Evolutionary conservation across 805 yeast species (phyloP), one percentile per base, ranked within the genome.

Genomic region (Kodamaea lidongshanica): DNA sequence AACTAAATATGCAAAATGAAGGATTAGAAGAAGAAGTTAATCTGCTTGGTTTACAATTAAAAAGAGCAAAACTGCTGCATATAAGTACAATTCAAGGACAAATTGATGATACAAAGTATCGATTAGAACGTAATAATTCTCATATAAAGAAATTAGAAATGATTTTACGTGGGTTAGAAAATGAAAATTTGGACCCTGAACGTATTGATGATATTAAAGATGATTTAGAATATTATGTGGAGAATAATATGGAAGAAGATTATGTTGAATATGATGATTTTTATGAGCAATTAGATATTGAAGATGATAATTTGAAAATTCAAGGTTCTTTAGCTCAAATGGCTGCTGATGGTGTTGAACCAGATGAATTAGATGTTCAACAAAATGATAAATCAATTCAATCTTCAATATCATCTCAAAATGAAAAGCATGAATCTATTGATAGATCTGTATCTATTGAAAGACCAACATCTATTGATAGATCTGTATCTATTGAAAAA

Each of bases 261-360:
- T 89, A 87, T 54, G 80, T 88, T 19, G 96, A 87, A 49, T 95
- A 89, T 55, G 96, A 88, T 45, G 87, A 85, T 9, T 74, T 89
- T 38, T 92, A 89, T 56, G 96, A 92, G 44, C 85, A 78, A 37
- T 69, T 92, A 44, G 87, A 79, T 25, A 70, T 87, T 25, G 77
- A 69, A 36, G 79, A 76, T 18, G 41, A 34, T 16, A 48, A 44
- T 25, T 39, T 45, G 25, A 59, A 52, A 16, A 45, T 50, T 3
- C 51, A 47, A 19, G 52, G 56, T 23, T 44, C 49, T 3, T 36
- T 45, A 32, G 46, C 50, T 5, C 52, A 46, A 33, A 38, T 39
- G 43, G 44, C 48, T 3, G 44, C 34, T 6, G 41, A 35, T 6
- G 44, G 37, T 9, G 40, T 34, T 11, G 34, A 37, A n/a, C 37